phyloP scores from a whole-genome alignment of 2,329 filamentous ascomycete species.

The Apiospora arundinis region DNA sequence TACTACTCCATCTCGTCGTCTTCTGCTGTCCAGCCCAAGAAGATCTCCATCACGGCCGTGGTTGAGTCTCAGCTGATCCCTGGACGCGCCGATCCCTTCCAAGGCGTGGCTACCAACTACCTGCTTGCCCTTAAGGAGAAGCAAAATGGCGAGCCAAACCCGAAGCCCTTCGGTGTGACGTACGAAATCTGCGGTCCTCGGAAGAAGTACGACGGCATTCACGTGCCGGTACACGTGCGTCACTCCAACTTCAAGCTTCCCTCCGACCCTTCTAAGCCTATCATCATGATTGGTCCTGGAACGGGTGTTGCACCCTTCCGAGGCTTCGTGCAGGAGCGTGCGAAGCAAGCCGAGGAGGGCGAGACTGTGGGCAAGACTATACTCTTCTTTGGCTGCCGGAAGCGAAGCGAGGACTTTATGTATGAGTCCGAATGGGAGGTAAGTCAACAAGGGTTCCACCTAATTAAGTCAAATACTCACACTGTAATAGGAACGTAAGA shows the following conservation, averaged over 20 bases:
- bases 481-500: constrained; percentile 73
- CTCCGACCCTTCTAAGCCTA: constrained; percentile 89
- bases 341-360: constrained; percentile 79
- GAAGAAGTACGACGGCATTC: constrained; percentile 96
- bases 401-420: constrained; percentile 85
- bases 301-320: constrained; percentile 97
- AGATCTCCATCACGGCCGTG: constrained; percentile 93
- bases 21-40: constrained; percentile 89
- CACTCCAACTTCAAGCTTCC: constrained; percentile 99
- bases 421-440: constrained; percentile 94
- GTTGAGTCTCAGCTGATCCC: constrained; percentile 85
- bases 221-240: constrained; percentile 92
- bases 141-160: constrained; percentile 85
- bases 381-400: constrained; percentile 95
- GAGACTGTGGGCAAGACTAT: constrained; percentile 85
- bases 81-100: constrained; percentile 78
- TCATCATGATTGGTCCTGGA: constrained; percentile 96
- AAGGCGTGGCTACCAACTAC: constrained; percentile 97
- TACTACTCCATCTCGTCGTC: constrained; percentile 99
- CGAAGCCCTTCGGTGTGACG: constrained; percentile 81
- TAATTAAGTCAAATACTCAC: constrained; percentile 25
- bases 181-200: constrained; percentile 89
- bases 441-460: constrained; percentile 47
- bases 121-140: constrained; percentile 94
- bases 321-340: constrained; percentile 92